These are phyloP conservation scores for Penicillium oxalicum DNA, from an alignment of 2,329 filamentous ascomycete genomes.

Conservation along the genomic window DNA sequence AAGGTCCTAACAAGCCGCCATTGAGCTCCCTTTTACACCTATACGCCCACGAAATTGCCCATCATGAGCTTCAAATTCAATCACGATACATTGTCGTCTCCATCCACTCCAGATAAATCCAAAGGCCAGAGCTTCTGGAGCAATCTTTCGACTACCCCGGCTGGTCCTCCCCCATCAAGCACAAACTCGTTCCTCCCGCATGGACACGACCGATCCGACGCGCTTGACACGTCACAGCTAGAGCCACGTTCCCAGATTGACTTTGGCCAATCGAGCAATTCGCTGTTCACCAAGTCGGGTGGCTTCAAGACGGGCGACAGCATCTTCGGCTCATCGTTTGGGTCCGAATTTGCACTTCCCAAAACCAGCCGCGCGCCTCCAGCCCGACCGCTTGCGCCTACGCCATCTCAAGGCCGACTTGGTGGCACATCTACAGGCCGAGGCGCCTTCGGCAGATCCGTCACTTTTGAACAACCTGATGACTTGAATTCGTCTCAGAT, in stretches of 20 bases:
- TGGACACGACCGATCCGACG: conserved; percentile 47
- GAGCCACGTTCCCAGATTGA: conserved; percentile 27
- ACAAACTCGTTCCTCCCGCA: conserved; percentile 52
- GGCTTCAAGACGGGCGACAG: conserved; percentile 33
- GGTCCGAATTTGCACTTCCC: conserved; percentile 28
- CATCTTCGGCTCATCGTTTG: conserved; percentile 35
- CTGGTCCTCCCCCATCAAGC: conserved; percentile 50
- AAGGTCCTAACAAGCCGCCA: conserved; percentile 1
- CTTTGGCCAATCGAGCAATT: conserved; percentile 31
- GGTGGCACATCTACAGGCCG: conserved; percentile 21
- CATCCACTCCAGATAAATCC: conserved; percentile 34
- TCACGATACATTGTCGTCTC: conserved; percentile 32
- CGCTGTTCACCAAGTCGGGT: conserved; percentile 33
- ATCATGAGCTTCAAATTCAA: conserved; percentile 33
- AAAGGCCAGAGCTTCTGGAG: conserved; percentile 32
- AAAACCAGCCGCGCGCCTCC: conserved; percentile 24
- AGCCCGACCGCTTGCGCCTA: conserved; percentile 16
- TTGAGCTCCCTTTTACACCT: conserved; percentile 5
- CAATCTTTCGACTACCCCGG: conserved; percentile 52
- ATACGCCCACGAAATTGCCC: background rate
- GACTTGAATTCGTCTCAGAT: conserved; percentile 23
- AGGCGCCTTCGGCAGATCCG: conserved; percentile 22
- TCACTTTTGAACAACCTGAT: conserved; percentile 21
- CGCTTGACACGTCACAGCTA: conserved; percentile 49
- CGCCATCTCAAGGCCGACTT: conserved; percentile 24